Evolutionary conservation across 2,329 filamentous ascomycete genomes (phyloP).

Genomic region (Penicillium rolfsii): DNA sequence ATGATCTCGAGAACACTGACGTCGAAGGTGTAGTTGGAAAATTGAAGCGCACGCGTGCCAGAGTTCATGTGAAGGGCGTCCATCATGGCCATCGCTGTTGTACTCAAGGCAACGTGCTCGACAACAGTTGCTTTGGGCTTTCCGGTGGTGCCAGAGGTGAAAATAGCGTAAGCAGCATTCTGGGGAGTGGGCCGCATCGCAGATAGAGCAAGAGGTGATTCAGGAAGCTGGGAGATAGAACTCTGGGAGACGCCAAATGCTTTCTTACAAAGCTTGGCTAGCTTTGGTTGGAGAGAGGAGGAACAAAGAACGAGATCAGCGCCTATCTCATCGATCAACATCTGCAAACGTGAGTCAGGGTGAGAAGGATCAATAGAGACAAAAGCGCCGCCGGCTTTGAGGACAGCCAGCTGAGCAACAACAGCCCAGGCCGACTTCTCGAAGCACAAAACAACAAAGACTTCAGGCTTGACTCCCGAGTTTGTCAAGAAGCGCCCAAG

Average conservation of each 20-base stretch:
- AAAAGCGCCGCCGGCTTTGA: conserved; percentile 49
- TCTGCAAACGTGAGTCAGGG: conserved; percentile 41
- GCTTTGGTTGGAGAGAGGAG: conserved; percentile 33
- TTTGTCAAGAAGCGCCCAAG: conserved; percentile 42
- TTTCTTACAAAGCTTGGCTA: conserved; percentile 33
- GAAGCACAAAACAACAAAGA: conserved; percentile 46
- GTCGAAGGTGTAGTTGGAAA: conserved; percentile 61
- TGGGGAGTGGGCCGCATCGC: conserved; percentile 23
- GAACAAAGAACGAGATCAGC: conserved; percentile 42
- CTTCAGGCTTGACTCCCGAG: conserved; percentile 45
- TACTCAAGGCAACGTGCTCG: conserved; percentile 62
- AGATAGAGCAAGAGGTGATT: conserved; percentile 24
- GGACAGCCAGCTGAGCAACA: conserved; percentile 46
- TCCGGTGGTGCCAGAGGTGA: conserved; percentile 61
- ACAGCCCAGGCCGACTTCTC: conserved; percentile 51
- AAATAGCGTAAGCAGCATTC: conserved; percentile 61
- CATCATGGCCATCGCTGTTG: conserved; percentile 57
- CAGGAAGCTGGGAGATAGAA: conserved; percentile 33
- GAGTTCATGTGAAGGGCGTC: conserved; percentile 55
- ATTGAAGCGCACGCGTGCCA: conserved; percentile 61
- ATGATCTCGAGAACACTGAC: conserved; percentile 59
- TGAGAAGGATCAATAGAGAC: conserved; percentile 47
- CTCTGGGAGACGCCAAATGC: conserved; percentile 35
- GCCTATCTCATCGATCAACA: conserved; percentile 41
- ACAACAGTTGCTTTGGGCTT: conserved; percentile 65